These are phyloP conservation scores for Magnaporthales sp. DNA, from an alignment of 2,329 filamentous ascomycete genomes.

Conservation along the genomic window DNA sequence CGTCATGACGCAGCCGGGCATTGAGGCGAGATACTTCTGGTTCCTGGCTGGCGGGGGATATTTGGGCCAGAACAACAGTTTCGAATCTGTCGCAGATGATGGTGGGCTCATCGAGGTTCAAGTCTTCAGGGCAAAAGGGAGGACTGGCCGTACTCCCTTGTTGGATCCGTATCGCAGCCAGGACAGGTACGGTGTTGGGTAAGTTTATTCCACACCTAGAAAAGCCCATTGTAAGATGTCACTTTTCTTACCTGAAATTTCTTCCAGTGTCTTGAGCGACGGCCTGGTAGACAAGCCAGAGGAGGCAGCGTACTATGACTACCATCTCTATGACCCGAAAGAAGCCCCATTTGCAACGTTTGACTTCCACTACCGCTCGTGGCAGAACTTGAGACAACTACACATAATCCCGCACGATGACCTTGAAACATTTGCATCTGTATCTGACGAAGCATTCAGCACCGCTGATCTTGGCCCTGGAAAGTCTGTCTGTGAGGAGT, in stretches of 20 bases:
- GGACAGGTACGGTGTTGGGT: slow-evolving; percentile 45
- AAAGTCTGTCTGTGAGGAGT: not conserved
- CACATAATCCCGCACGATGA: slow-evolving; percentile 32
- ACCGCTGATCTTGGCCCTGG: not conserved
- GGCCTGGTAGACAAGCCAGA: slow-evolving; percentile 43
- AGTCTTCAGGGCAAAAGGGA: slow-evolving; percentile 41
- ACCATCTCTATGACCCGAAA: slow-evolving; percentile 39
- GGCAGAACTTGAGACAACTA: slow-evolving; percentile 36
- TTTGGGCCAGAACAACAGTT: slow-evolving; percentile 17
- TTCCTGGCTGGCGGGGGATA: slow-evolving; percentile 24
- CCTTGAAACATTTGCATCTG: not conserved
- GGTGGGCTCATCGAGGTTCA: slow-evolving; percentile 47
- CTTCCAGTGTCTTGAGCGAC: slow-evolving; percentile 38
- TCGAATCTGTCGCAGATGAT: slow-evolving; percentile 35
- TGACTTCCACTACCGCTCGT: slow-evolving; percentile 47
- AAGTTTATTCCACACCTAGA: slow-evolving; percentile 17
- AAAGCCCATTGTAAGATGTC: rapidly evolving
- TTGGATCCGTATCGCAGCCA: slow-evolving; percentile 36
- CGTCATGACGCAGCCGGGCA: slow-evolving; percentile 25
- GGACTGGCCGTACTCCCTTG: slow-evolving; percentile 31
- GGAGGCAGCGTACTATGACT: slow-evolving; percentile 42
- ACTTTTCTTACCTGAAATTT: slow-evolving; percentile 5
- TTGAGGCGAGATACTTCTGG: slow-evolving; percentile 41
- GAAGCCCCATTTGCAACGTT: slow-evolving; percentile 45
- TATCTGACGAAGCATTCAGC: not conserved